A percentile compares a stretch with the other conserved stretches of the same genome.
phyloP scores from a whole-genome alignment of 345 rosid species.

The Psidium friedrichsthalianum region DNA sequence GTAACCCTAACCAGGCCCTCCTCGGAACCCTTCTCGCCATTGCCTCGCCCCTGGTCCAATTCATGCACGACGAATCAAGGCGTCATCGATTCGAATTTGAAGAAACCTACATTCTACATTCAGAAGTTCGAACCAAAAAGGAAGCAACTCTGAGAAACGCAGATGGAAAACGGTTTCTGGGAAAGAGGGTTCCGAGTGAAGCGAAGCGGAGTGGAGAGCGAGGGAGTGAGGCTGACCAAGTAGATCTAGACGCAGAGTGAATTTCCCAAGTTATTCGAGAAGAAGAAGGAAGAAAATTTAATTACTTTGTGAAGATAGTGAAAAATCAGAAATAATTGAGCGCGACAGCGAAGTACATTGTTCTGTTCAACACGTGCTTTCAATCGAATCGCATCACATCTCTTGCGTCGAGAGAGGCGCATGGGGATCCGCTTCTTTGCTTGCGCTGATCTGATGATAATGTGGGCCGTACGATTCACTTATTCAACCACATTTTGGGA shows the following conservation, averaged over 20 bases:
- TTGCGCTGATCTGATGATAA: too few relatives aligned
- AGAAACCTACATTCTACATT: slow-evolving; percentile 6
- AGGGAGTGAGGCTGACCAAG: not conserved
- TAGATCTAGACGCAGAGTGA: not conserved
- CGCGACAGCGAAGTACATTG: not conserved
- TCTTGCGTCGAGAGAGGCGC: not conserved
- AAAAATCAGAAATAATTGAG: not conserved
- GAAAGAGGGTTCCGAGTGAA: not conserved
- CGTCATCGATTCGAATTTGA: not conserved
- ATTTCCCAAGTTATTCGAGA: not conserved
- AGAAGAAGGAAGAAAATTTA: not conserved
- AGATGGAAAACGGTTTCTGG: not conserved
- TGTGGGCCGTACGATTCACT: too few relatives aligned
- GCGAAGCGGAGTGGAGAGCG: not conserved
- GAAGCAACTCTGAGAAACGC: not conserved
- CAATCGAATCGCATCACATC: not conserved
- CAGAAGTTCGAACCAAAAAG: not conserved
- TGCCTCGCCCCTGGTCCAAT: slow-evolving; percentile 20
- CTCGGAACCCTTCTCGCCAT: slow-evolving; percentile 33
- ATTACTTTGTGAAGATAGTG: not conserved
- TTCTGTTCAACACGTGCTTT: not conserved
- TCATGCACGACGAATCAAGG: slow-evolving; percentile 14
- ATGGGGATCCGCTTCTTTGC: not conserved
- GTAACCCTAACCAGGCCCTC: slow-evolving; percentile 61
- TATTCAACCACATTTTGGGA: not conserved